These are phyloP conservation scores for Rosa multiflora DNA, from an alignment of 306 rosid species.

Conservation along the genomic window DNA sequence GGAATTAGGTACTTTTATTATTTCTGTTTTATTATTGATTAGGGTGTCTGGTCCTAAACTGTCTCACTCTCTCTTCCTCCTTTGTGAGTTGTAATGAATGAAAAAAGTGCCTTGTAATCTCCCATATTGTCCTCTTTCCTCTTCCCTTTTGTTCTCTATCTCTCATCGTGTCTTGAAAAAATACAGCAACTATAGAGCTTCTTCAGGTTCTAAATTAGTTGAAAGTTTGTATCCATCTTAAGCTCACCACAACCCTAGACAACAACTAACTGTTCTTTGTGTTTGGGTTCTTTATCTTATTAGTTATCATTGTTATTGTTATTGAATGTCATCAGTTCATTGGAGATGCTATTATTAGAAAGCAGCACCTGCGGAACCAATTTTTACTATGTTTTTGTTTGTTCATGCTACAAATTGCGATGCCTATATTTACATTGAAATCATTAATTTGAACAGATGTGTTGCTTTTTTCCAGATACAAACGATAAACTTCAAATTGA, in stretches of 20 bases:
- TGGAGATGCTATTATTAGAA: not conserved
- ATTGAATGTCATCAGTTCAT: not conserved
- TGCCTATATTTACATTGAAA: not conserved
- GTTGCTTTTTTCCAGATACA: not conserved
- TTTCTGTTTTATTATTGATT: not conserved
- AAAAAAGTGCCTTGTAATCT: not conserved
- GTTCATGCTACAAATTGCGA: not conserved
- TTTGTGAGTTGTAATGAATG: not conserved
- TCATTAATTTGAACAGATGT: not conserved
- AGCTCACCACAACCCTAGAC: not conserved
- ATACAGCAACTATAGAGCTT: not conserved
- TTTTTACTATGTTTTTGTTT: not conserved
- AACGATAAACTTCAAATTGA: not conserved
- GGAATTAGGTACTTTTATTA: too few species aligned
- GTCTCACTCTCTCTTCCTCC: not conserved
- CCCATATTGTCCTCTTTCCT: not conserved
- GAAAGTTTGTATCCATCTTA: not conserved
- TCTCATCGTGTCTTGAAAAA: not conserved
- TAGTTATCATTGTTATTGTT: not conserved
- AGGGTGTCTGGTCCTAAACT: not conserved
- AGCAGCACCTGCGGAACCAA: not conserved
- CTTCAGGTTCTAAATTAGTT: not conserved
- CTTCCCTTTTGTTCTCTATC: not conserved
- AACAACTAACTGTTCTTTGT: not conserved
- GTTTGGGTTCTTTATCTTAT: not conserved